phyloP scores from a whole-genome alignment of 169 alveolate genomes.

The Plasmodium reichenowi region DNA sequence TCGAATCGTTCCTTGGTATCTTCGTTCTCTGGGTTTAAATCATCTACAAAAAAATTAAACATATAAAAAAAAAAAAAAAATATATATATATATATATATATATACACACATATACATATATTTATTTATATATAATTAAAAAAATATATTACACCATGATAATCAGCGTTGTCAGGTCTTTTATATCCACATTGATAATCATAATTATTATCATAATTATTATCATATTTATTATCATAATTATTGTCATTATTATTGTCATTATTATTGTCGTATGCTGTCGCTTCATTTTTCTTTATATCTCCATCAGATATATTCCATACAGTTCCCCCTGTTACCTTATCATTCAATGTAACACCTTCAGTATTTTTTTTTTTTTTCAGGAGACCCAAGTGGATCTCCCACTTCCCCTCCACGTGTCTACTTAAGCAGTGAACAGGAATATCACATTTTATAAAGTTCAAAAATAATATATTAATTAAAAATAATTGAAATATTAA shows the following conservation, averaged over 20 bases:
- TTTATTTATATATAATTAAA: neutral
- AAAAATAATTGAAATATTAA: conserved; percentile 8
- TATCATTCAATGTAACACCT: too few relatives aligned
- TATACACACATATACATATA: neutral
- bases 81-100: neutral
- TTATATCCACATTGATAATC: conserved; percentile 72
- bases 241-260: neutral
- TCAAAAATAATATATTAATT: conserved; percentile 3
- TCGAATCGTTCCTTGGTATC: conserved; percentile 20
- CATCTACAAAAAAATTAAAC: conserved; percentile 7
- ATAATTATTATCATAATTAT: conserved; percentile 3
- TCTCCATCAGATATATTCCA: neutral
- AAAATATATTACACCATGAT: conserved; percentile 70
- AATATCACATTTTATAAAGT: conserved; percentile 62
- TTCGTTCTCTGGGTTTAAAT: conserved; percentile 33
- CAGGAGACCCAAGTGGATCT: conserved; percentile 42
- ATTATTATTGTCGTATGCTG: too few relatives aligned
- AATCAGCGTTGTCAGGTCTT: conserved; percentile 52
- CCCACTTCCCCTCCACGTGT: conserved; percentile 72
- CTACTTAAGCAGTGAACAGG: conserved; percentile 77
- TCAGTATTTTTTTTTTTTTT: conserved; percentile 6
- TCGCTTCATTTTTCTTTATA: neutral
- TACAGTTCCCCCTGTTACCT: neutral
- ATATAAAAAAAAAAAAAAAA: neutral
- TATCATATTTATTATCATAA: neutral